phyloP scores from a whole-genome alignment of 805 yeast genomes.

The Suhomyces faveliae region DNA sequence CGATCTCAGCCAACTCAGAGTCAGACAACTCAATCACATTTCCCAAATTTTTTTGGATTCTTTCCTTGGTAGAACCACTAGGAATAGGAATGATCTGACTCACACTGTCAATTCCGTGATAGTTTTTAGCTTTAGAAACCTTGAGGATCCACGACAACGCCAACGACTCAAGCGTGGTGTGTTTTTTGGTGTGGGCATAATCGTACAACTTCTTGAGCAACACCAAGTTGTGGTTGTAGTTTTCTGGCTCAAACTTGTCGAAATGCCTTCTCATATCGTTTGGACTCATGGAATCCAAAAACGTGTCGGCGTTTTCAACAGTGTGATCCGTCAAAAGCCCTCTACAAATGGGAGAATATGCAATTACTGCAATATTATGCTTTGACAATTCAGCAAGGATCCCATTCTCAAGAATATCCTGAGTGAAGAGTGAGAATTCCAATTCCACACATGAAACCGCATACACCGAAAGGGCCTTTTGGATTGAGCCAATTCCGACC shows the following conservation, averaged over 20 bases:
- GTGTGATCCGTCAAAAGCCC: slow-evolving; percentile 4
- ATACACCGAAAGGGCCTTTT: slow-evolving; percentile 52
- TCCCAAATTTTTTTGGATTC: slow-evolving; percentile 60
- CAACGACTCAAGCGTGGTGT: slow-evolving; percentile 57
- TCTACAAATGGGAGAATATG: slow-evolving; percentile 76
- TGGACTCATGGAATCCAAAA: slow-evolving; percentile 22
- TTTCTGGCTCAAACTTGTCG: slow-evolving; percentile 61
- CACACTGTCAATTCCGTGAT: slow-evolving; percentile 38
- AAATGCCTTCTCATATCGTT: slow-evolving; percentile 30
- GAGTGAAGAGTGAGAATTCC: slow-evolving; percentile 72
- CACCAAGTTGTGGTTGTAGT: slow-evolving; percentile 50
- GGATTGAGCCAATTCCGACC: slow-evolving; percentile 59
- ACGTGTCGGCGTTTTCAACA: slow-evolving; percentile 21
- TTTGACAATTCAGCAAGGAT: slow-evolving; percentile 58
- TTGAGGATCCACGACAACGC: slow-evolving; percentile 49
- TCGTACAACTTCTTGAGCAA: slow-evolving; percentile 50
- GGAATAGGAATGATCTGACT: slow-evolving; percentile 78
- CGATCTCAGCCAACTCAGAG: slow-evolving; percentile 54
- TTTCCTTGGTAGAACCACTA: slow-evolving; percentile 58
- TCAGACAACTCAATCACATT: slow-evolving; percentile 47
- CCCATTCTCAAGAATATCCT: slow-evolving; percentile 62
- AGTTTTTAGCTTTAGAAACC: slow-evolving; percentile 60
- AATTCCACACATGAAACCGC: slow-evolving; percentile 72
- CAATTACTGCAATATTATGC: slow-evolving; percentile 61
- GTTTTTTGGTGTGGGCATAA: slow-evolving; percentile 45